Evolutionary conservation across 176 grass and related monocot species (phyloP).

Genomic region (sorghum (Sorghum bicolor)): DNA sequence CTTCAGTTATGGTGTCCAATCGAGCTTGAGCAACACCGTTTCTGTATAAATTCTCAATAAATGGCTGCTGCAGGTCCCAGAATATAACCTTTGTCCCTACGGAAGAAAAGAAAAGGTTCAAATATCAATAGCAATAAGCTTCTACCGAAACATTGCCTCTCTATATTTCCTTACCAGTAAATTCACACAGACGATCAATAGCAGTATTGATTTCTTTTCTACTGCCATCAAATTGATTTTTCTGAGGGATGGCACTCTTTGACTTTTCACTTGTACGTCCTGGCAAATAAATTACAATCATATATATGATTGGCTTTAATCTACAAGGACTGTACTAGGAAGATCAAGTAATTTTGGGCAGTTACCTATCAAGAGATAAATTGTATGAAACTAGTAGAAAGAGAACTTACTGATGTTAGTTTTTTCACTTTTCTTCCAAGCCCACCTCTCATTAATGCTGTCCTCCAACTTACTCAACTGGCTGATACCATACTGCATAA

Average conservation of each 20-base stretch:
- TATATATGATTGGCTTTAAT: constrained; percentile 4
- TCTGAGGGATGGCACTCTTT: constrained; percentile 51
- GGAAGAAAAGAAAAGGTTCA: constrained; percentile 36
- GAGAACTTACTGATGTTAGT: constrained; percentile 68
- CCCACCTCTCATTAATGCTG: constrained; percentile 93
- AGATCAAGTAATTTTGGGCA: constrained; percentile 28
- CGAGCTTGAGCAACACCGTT: constrained; percentile 62
- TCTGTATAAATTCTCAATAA: constrained; percentile 93
- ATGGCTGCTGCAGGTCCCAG: constrained; percentile 89
- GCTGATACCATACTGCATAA: constrained; percentile 81
- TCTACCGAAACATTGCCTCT: background rate
- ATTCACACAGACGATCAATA: constrained; percentile 90
- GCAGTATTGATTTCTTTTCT: constrained; percentile 94
- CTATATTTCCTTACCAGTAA: constrained; percentile 65
- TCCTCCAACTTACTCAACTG: constrained; percentile 94
- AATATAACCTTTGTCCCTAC: constrained; percentile 93
- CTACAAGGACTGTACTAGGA: constrained; percentile 2
- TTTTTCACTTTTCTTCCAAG: constrained; percentile 64
- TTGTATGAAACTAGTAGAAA: constrained; percentile 12
- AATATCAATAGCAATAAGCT: constrained; percentile 11
- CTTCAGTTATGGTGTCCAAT: constrained; percentile 66
- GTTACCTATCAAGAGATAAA: constrained; percentile 23
- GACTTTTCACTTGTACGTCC: constrained; percentile 74
- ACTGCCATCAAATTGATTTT: constrained; percentile 83
- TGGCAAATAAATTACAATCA: constrained; percentile 43